Percentiles rank a stretch among this genome's conserved stretches.
These are phyloP conservation scores for Aspergillus tubingensis DNA, from an alignment of 2,329 filamentous ascomycete genomes.

Conservation along the genomic window DNA sequence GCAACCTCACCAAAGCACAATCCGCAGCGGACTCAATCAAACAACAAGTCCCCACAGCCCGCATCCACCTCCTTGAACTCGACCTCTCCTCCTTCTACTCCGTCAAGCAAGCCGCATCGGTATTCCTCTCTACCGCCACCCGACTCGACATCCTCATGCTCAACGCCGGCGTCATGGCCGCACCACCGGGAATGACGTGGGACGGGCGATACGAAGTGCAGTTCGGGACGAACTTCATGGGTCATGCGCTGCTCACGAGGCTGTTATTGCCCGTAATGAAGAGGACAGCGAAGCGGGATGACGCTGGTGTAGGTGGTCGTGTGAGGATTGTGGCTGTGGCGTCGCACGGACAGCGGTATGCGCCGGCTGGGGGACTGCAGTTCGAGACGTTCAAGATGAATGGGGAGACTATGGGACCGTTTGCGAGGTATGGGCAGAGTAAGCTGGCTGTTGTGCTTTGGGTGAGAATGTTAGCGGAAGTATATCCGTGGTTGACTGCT, in stretches of 20 bases:
- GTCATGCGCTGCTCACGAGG: constrained; percentile 52
- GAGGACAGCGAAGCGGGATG: constrained; percentile 35
- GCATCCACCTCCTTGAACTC: not conserved
- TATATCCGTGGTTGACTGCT: constrained; percentile 49
- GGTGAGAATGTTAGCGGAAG: constrained; percentile 43
- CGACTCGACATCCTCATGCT: constrained; percentile 48
- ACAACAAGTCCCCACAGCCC: not conserved
- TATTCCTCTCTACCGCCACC: constrained; percentile 24
- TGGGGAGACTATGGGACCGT: constrained; percentile 23
- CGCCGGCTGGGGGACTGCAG: not conserved
- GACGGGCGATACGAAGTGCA: constrained; percentile 53
- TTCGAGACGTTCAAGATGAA: not conserved
- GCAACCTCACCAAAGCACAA: constrained; percentile 44
- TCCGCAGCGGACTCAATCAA: not conserved
- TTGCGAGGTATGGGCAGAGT: constrained; percentile 49
- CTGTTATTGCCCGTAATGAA: constrained; percentile 48
- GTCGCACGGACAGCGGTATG: constrained; percentile 21
- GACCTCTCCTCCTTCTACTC: constrained; percentile 49
- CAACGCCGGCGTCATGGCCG: constrained; percentile 50
- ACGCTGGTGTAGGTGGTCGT: constrained; percentile 44
- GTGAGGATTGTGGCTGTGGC: constrained; percentile 42
- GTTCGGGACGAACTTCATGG: constrained; percentile 55
- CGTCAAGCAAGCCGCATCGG: constrained; percentile 43
- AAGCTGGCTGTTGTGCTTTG: constrained; percentile 56
- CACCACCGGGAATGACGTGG: constrained; percentile 38